Base-by-base conservation (phyloP, 2,329 filamentous ascomycete genomes). In the Aureobasidium melanogenum region DNA sequence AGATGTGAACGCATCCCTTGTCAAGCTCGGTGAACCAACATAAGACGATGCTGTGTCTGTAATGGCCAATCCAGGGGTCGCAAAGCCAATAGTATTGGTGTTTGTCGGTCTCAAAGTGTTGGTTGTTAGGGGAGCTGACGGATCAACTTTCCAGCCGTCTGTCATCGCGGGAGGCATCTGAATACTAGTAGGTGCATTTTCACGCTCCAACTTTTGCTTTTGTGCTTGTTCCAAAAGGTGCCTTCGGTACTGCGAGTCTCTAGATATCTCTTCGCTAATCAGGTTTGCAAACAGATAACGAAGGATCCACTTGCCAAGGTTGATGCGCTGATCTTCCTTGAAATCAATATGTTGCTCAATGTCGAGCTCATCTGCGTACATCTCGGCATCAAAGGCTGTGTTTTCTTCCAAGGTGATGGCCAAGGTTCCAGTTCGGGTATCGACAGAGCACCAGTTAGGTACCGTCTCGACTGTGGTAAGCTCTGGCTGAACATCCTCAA, bases 321-420 rank as follows among this genome's bases (percentile, higher is more conserved):
- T 97, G 73, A 97, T 96, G 76, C 94, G 85, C 76, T 97, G 93
- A 68, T 99, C 94, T 68, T 97, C 93, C 62, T 88, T 82, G 70
- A 96, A 96, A 14, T 92, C 87, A 19, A 88, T 79, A n/a, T 84
- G 79, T 64, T 91, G 87, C 12, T 88, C 82, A 60, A 93, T 67
- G 43, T 86, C 80, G 38, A 95, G 77, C 74, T 97, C 92, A 71
- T 99, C 94, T 0, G 91, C 93, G 72, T 99, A 99, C 74, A 96
- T 88, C 70, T 99, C 94, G 17, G 92, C 94, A 74, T 99, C 94
- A 68, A 99, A 99, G 72, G 92, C 97, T 67, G 95, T 95, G 69
- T 94, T 95, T 43, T 92, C 90, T 70, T 99, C 94, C 19, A 99
- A 75, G 19, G 95, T 87, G 3, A 97, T 93, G 2, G 91, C 93